phyloP scores from a whole-genome alignment of 2,329 filamentous ascomycete genomes.

The Pyricularia sp. region DNA sequence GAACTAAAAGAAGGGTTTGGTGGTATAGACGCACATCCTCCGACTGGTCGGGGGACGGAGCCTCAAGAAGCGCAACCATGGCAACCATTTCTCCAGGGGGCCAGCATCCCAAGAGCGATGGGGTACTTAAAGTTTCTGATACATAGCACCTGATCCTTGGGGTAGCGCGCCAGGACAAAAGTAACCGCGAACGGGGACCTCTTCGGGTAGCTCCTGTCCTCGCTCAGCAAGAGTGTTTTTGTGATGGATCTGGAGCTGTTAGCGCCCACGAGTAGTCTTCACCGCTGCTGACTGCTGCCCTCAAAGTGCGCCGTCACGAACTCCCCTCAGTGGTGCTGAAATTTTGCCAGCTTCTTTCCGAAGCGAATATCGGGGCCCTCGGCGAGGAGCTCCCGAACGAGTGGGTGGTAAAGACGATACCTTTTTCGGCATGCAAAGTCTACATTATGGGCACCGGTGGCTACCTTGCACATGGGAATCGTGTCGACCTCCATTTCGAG shows the following conservation, averaged over 20 bases:
- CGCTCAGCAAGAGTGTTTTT: background rate
- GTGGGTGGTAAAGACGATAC: slow-evolving; percentile 12
- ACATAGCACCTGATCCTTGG: background rate
- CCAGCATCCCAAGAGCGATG: background rate
- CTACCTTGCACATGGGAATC: background rate
- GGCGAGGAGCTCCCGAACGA: slow-evolving; percentile 21
- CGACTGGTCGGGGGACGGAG: slow-evolving; percentile 20
- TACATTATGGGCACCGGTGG: background rate
- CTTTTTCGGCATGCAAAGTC: background rate
- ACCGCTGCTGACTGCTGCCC: background rate
- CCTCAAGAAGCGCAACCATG: slow-evolving; percentile 32
- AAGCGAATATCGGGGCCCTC: slow-evolving; percentile 22
- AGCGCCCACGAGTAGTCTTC: background rate
- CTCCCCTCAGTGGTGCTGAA: background rate
- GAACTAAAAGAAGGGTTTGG: background rate
- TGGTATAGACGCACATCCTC: slow-evolving; percentile 10
- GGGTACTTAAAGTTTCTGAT: background rate
- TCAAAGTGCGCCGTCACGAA: background rate
- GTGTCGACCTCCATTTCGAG: background rate
- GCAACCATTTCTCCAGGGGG: slow-evolving; percentile 20
- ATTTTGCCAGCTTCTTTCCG: slow-evolving; percentile 21
- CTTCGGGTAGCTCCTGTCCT: background rate
- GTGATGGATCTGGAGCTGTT: background rate
- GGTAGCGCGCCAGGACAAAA: background rate
- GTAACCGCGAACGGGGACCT: background rate